Conservation (phyloP, 495 filamentous ascomycete genomes). For the Penicillium tannophilum region DNA sequence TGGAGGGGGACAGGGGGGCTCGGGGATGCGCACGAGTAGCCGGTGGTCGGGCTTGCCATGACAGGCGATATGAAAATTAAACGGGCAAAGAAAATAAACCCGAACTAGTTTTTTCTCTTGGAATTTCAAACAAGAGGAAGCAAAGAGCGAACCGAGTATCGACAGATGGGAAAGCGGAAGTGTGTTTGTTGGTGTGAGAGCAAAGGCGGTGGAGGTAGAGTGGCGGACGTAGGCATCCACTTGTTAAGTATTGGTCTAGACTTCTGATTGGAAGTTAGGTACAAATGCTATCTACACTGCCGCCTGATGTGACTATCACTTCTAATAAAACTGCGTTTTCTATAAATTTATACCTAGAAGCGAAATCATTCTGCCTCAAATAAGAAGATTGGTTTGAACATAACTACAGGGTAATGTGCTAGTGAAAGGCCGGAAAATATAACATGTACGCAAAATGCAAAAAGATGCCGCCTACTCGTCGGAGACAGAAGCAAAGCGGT, state of each 20-base stretch:
- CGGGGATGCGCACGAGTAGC: conserved; percentile 48
- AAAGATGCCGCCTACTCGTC: conserved; percentile 70
- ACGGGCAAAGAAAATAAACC: neutral
- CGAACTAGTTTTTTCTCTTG: conserved; percentile 17
- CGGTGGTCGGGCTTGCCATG: conserved; percentile 52
- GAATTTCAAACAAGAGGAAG: conserved; percentile 10
- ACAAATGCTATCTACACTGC: neutral
- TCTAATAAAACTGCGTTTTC: neutral
- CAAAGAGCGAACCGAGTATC: conserved; percentile 9
- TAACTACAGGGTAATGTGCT: conserved; percentile 51
- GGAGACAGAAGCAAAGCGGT: conserved; percentile 90
- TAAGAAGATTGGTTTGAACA: conserved; percentile 21
- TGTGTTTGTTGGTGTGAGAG: conserved; percentile 28
- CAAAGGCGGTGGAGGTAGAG: conserved; percentile 32
- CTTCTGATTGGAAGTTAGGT: conserved; percentile 5
- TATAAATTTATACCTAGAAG: neutral
- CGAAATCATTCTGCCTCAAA: conserved; percentile 1
- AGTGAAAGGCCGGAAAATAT: conserved; percentile 26
- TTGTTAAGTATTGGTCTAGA: conserved; percentile 1
- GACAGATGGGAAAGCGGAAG: conserved; percentile 22
- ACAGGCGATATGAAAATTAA: conserved; percentile 33
- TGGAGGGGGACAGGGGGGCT: conserved; percentile 26
- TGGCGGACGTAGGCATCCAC: conserved; percentile 25
- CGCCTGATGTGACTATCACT: neutral
- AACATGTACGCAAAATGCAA: conserved; percentile 20